Base-by-base conservation (phyloP, 2,329 filamentous ascomycete genomes). In the Colletotrichum paranaense region DNA sequence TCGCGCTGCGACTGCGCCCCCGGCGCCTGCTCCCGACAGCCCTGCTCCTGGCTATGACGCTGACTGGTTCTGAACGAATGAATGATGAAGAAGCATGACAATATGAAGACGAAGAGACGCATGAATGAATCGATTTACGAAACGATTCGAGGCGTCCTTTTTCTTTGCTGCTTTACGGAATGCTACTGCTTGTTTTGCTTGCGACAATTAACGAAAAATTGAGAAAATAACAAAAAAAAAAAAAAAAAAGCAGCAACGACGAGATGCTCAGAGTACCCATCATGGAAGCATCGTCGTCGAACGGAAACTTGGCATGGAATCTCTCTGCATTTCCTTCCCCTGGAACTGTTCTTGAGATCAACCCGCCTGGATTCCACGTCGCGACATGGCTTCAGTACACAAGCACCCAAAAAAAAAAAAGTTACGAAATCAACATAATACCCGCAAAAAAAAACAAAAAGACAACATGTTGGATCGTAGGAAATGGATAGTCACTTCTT, bases 21-120 rank as follows among this genome's bases (percentile, higher is more conserved):
- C 70, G 5, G 67, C 67, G 14, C 53, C 66, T 52, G 59, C 62
- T 16, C 62, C 62, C 4, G 24, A 58, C 42, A 73, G 67, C 19
- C 70, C 70, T 56, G 67, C 67, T 5, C 60, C 71, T 12, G 71
- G 71, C 62, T 71, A 73, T 30, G 71, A 66, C 9, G 71, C 49
- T 8, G 71, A 71, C 28, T 73, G 71, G 71, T 71, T 73, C 56
- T 71, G 30, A 66, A 5, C 3, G 52, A 38, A 12, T n/a, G 62
- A 57, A 12, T 12, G 42, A 16, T 6, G 28, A 26, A 11, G 60
- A 49, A 16, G n/a, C 11, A 30, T 19, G 9, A 55, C n/a, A 1
- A 38, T 55, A 38, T 16, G 49, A 38, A 26, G 19, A n/a, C 16
- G 49, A 38, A n/a, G 19, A n/a, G 38, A 49, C 19, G 42, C 19